Percentiles rank a stretch among this genome's conserved stretches.
Evolutionary conservation across 2,329 filamentous ascomycete species (phyloP).

Genomic region (Daldinia sp.): DNA sequence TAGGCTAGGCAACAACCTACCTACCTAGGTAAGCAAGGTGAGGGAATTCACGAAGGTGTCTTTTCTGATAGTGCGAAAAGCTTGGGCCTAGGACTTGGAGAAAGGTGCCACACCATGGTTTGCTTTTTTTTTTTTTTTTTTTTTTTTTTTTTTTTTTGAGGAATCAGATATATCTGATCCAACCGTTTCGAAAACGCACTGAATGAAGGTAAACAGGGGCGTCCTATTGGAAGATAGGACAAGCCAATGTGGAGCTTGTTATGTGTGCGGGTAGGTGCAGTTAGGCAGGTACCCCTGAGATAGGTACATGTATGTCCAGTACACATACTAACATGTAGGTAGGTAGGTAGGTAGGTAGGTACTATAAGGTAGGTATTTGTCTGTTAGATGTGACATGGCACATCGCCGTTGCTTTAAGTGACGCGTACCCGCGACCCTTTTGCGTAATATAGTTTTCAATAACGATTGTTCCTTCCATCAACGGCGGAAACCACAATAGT

Average conservation of each 20-base stretch:
- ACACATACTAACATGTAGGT: too few species aligned
- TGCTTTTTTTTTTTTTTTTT: conserved; percentile 12
- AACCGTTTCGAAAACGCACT: conserved; percentile 18
- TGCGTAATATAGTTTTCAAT: conserved; percentile 27
- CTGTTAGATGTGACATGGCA: conserved; percentile 15
- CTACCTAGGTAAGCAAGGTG: not conserved
- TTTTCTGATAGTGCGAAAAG: not conserved
- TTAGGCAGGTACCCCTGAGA: conserved; percentile 8
- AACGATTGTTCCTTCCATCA: conserved; percentile 4
- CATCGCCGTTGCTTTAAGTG: not conserved
- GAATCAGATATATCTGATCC: conserved; percentile 13
- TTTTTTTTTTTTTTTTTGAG: conserved; percentile 14
- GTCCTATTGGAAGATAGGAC: conserved; percentile 22
- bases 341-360: not conserved
- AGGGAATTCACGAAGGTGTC: not conserved
- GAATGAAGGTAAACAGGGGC: conserved; percentile 12
- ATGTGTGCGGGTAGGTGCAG: conserved; percentile 35
- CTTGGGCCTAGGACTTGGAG: not conserved
- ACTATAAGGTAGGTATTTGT: not conserved
- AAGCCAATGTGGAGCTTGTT: conserved; percentile 26
- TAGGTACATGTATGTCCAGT: conserved; percentile 3
- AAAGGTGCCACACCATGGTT: not conserved
- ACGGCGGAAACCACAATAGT: not conserved
- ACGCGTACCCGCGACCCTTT: not conserved
- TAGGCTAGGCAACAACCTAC: not conserved